These are phyloP conservation scores for Verticillium klebahnii DNA, from an alignment of 2,329 filamentous ascomycete species.

Conservation along the genomic window DNA sequence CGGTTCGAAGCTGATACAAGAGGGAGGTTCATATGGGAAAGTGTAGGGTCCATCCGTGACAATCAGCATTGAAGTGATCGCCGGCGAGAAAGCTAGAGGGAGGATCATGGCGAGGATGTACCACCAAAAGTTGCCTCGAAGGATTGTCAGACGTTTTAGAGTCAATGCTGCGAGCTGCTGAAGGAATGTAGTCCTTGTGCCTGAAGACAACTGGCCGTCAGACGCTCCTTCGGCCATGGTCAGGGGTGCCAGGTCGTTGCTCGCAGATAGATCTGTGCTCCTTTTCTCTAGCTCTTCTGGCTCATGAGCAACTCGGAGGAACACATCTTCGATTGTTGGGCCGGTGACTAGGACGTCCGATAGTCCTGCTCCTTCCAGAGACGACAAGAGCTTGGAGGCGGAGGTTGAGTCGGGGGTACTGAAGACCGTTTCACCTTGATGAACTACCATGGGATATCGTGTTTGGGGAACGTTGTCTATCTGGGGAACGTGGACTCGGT, in stretches of 20 bases:
- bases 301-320: constrained; percentile 63
- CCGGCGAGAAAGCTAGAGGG: neutral
- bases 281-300: constrained; percentile 36
- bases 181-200: constrained; percentile 51
- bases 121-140: constrained; percentile 32
- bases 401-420: neutral
- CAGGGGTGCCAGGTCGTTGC: constrained; percentile 8
- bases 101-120: neutral
- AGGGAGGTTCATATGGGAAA: neutral
- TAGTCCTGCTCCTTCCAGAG: constrained; percentile 50
- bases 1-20: neutral
- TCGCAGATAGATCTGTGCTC: constrained; percentile 1
- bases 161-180: constrained; percentile 60
- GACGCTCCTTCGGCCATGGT: neutral
- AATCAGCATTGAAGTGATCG: neutral
- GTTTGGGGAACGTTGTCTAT: constrained; percentile 14
- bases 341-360: constrained; percentile 58
- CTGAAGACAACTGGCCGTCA: constrained; percentile 41
- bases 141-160: constrained; percentile 59
- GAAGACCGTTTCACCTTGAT: neutral
- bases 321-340: constrained; percentile 69
- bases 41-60: neutral
- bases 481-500: constrained; percentile 20
- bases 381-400: neutral
- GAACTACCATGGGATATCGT: neutral